Evolutionary conservation across 805 yeast genomes (phyloP).

Genomic region (Priceomyces medius): DNA sequence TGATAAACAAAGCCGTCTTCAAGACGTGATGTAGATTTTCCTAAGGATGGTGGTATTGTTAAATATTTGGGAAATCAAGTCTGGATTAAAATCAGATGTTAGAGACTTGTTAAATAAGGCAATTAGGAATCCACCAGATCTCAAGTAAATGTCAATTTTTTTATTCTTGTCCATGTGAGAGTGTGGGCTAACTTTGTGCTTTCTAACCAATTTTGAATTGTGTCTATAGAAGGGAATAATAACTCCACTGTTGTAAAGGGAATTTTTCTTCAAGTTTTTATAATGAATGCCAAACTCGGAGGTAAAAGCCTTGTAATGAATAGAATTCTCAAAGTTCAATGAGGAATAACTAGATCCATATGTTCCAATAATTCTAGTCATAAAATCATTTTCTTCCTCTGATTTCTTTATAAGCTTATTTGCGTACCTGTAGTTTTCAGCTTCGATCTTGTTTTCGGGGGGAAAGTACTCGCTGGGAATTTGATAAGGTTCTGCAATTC

Average conservation of each 20-base stretch:
- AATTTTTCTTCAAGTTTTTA: conserved; percentile 24
- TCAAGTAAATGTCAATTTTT: conserved; percentile 43
- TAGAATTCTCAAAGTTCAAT: conserved; percentile 29
- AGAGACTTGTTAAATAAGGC: conserved; percentile 40
- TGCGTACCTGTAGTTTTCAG: conserved; percentile 42
- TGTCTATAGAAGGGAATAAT: conserved; percentile 52
- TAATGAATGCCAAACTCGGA: conserved; percentile 55
- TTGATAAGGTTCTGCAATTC: conserved; percentile 46
- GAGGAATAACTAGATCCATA: conserved; percentile 26
- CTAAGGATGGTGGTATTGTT: conserved; percentile 49
- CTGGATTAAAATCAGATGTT: conserved; percentile 25
- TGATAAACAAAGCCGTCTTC: background rate
- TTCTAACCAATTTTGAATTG: conserved; percentile 45
- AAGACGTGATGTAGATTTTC: conserved; percentile 38
- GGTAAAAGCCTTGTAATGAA: conserved; percentile 46
- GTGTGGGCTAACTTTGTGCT: conserved; percentile 13
- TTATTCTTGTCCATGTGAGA: conserved; percentile 8
- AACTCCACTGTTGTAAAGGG: conserved; percentile 47
- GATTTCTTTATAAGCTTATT: conserved; percentile 30
- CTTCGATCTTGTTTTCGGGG: conserved; percentile 40
- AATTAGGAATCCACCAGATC: conserved; percentile 54
- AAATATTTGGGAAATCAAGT: conserved; percentile 44
- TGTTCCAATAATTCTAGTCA: conserved; percentile 47
- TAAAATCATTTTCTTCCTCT: conserved; percentile 37
- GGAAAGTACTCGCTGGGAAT: conserved; percentile 47